These are phyloP conservation scores for Xylariaceae sp. DNA, from an alignment of 2,329 filamentous ascomycete genomes.

Conservation along the genomic window DNA sequence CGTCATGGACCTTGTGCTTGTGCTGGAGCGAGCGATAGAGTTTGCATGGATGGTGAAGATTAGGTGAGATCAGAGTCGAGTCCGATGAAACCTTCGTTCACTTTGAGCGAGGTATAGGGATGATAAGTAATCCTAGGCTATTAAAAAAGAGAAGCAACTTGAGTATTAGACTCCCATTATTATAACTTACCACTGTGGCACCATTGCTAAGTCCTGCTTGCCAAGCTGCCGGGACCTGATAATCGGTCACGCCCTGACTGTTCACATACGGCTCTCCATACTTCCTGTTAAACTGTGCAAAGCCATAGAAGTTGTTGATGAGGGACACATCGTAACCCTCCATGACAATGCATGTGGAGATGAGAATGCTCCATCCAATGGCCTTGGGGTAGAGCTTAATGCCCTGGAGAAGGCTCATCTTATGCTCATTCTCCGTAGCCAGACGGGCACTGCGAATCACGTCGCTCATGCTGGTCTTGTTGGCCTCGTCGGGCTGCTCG, in stretches of 20 bases:
- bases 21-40: too few relatives aligned
- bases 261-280: conserved; percentile 55
- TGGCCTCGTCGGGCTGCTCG: conserved; percentile 21
- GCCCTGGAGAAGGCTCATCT: conserved; percentile 77
- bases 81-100: background rate
- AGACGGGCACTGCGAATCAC: conserved; percentile 54
- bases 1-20: background rate
- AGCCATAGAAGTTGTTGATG: conserved; percentile 79
- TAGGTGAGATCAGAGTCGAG: background rate
- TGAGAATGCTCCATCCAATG: conserved; percentile 80
- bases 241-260: conserved; percentile 49
- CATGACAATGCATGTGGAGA: conserved; percentile 92
- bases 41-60: too few relatives aligned
- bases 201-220: conserved; percentile 67
- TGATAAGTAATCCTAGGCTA: too few relatives aligned
- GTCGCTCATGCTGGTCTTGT: conserved; percentile 37
- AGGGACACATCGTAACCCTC: conserved; percentile 86
- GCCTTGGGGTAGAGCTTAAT: conserved; percentile 87
- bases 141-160: too few relatives aligned
- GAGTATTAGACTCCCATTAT: too few relatives aligned
- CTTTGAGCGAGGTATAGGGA: too few relatives aligned
- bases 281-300: conserved; percentile 63
- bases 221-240: conserved; percentile 66
- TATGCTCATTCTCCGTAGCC: conserved; percentile 68
- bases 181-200: conserved; percentile 41